These are phyloP conservation scores for Ailanthus altissimus DNA, from an alignment of 345 rosid genomes.

Conservation along the genomic window DNA sequence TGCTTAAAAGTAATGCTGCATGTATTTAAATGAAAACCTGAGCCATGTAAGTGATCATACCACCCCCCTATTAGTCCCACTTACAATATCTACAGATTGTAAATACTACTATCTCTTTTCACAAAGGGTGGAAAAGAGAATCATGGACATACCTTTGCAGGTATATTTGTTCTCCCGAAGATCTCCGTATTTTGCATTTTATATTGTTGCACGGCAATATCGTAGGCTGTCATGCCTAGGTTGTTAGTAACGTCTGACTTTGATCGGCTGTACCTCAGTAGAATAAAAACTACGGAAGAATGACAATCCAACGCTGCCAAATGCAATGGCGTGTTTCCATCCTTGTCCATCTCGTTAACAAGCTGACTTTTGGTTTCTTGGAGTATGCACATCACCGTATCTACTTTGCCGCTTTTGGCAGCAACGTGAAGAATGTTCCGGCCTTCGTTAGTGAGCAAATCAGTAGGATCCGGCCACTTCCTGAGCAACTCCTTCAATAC, in stretches of 20 bases:
- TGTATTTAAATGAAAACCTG: too few relatives aligned
- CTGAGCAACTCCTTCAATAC: slow-evolving; percentile 21
- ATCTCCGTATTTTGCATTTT: too few relatives aligned
- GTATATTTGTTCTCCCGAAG: too few relatives aligned
- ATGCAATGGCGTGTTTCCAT: slow-evolving; percentile 42
- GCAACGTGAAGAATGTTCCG: slow-evolving; percentile 40
- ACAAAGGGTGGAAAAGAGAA: too few relatives aligned
- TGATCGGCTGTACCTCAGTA: slow-evolving; percentile 8
- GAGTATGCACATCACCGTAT: slow-evolving; percentile 21
- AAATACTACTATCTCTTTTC: too few relatives aligned
- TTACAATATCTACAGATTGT: too few relatives aligned
- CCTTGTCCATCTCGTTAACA: slow-evolving; percentile 24
- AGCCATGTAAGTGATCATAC: too few relatives aligned
- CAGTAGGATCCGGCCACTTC: slow-evolving; percentile 21
- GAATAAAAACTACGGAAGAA: slow-evolving; percentile 15
- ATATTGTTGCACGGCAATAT: background rate
- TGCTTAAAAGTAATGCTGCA: too few relatives aligned
- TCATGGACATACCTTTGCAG: too few relatives aligned
- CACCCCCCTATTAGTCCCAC: too few relatives aligned
- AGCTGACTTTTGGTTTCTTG: slow-evolving; percentile 4
- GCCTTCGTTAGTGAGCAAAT: slow-evolving; percentile 18
- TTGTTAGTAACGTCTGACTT: slow-evolving; percentile 14
- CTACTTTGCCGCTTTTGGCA: slow-evolving; percentile 16
- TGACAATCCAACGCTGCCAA: slow-evolving; percentile 28
- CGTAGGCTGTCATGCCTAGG: slow-evolving; percentile 24